Conservation (phyloP, 1,284 basidiomycete species). For the Moniliophthora roreri region DNA sequence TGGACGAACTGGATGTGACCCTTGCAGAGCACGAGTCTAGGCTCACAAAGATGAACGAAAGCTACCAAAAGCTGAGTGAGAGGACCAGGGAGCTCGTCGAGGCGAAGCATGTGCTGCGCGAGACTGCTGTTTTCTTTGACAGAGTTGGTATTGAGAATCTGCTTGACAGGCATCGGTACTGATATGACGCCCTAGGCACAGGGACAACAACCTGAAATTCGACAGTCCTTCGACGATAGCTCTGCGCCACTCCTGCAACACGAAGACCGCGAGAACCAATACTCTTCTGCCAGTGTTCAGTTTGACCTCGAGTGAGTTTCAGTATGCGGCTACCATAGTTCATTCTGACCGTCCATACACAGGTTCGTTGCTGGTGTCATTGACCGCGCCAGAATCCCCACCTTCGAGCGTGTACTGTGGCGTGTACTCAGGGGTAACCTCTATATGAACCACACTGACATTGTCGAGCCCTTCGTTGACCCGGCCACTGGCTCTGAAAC, state of each 20-base stretch:
- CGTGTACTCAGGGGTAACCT: constrained; percentile 96
- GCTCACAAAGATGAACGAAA: constrained; percentile 90
- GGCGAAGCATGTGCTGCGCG: constrained; percentile 89
- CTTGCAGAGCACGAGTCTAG: constrained; percentile 88
- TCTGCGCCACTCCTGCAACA: constrained; percentile 91
- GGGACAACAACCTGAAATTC: constrained; percentile 75
- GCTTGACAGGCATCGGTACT: constrained; percentile 7
- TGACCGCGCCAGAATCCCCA: constrained; percentile 88
- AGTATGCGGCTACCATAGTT: background rate
- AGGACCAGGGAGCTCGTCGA: constrained; percentile 89
- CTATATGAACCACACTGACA: constrained; percentile 99
- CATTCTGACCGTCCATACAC: constrained; percentile 11
- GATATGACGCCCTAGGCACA: constrained; percentile 60
- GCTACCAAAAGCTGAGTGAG: constrained; percentile 88
- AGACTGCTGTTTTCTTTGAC: constrained; percentile 97
- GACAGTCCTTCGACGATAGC: constrained; percentile 91
- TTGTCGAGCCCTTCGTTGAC: constrained; percentile 90
- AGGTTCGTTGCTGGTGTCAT: constrained; percentile 97
- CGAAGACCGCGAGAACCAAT: constrained; percentile 80
- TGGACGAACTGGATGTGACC: constrained; percentile 91
- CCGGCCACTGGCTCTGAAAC: constrained; percentile 80
- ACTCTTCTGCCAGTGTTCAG: constrained; percentile 48
- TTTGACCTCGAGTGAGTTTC: constrained; percentile 84
- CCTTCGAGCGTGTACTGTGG: constrained; percentile 98
- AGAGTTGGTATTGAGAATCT: constrained; percentile 47